Conservation (phyloP, 345 rosid species). For the Eucalyptus pauciflora region DNA sequence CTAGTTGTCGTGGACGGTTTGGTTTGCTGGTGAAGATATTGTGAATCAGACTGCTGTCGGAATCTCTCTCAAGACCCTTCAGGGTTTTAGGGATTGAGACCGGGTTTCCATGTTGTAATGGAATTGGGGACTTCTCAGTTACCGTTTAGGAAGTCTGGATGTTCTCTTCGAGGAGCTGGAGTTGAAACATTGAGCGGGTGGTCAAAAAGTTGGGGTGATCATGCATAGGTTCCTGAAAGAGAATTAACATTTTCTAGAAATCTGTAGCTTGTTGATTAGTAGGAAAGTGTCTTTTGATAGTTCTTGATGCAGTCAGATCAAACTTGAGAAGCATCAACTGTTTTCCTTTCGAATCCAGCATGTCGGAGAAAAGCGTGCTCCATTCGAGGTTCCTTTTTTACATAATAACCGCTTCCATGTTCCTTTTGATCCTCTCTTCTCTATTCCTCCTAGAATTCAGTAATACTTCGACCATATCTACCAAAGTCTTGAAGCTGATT, state of each 20-base stretch:
- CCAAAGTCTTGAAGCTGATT: conserved; percentile 46
- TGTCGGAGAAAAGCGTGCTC: conserved; percentile 49
- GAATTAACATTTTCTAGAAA: not conserved
- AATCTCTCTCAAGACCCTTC: not conserved
- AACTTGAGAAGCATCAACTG: not conserved
- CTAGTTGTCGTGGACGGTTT: not conserved
- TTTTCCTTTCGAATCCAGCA: not conserved
- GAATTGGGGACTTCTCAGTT: not conserved
- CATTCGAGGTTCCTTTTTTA: conserved; percentile 48
- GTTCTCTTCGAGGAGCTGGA: not conserved
- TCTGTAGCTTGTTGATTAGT: not conserved
- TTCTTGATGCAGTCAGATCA: not conserved
- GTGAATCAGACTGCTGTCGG: not conserved
- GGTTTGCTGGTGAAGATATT: not conserved
- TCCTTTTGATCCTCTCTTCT: conserved; percentile 47
- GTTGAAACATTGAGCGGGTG: not conserved
- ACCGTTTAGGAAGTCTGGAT: not conserved
- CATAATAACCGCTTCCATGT: conserved; percentile 35
- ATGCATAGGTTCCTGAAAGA: not conserved
- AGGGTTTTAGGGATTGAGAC: not conserved
- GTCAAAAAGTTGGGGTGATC: not conserved
- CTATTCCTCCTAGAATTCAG: conserved; percentile 49
- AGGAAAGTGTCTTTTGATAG: not conserved
- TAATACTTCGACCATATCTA: conserved; percentile 35
- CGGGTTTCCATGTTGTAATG: not conserved